Base-by-base conservation (phyloP, 2,329 filamentous ascomycete species). In the Ophiostoma triangulosporum region DNA sequence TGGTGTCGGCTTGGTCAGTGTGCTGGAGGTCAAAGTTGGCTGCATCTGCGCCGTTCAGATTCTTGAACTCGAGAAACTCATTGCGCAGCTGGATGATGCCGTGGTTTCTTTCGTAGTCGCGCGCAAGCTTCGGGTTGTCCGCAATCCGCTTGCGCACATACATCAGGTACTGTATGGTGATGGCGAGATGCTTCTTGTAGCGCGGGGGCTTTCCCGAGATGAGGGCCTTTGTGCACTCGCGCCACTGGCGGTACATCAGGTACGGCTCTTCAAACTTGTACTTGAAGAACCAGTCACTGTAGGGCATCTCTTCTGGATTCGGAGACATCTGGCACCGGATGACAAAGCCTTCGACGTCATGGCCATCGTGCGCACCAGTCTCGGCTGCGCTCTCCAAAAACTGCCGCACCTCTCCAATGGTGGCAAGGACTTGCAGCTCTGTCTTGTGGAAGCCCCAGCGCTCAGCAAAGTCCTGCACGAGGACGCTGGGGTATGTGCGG, bases 231-330 rank as follows among this genome's bases (percentile, higher is more conserved):
- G 93, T 98, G 65, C 87, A 95, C 70, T 98, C 93, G 57, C 93
- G 83, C 93, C 93, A 98, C 70, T 98, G 93, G 24, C 93, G 83
- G 69, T 97, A 98, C 88, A 98, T 94, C 57, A 98, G 73, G 65
- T 98, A 98, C 0, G 93, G 93, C 70, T 98, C 93, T 64, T 98
- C 93, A 57, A 98, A 98, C 71, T 98, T 98, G 78, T 90, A 98
- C 69, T 98, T 98, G 82, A 98, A 98, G 69, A 98, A 98, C 93
- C 93, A 98, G 66, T 98, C 90, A n/a, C 78, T 71, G 65, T 83
- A 93, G 0, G 78, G 76, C 2, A 66, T 67, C 14, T 66, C 64
- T 1, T 68, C 70, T 0, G 72, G 71, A 27, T 80, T 68, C n/a
- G 68, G 64, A 15, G 75, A 71, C 73, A 73, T 81, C 70, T 81